phyloP scores from a whole-genome alignment of 129 eudicot genomes.

The Flaveria bidentis region DNA sequence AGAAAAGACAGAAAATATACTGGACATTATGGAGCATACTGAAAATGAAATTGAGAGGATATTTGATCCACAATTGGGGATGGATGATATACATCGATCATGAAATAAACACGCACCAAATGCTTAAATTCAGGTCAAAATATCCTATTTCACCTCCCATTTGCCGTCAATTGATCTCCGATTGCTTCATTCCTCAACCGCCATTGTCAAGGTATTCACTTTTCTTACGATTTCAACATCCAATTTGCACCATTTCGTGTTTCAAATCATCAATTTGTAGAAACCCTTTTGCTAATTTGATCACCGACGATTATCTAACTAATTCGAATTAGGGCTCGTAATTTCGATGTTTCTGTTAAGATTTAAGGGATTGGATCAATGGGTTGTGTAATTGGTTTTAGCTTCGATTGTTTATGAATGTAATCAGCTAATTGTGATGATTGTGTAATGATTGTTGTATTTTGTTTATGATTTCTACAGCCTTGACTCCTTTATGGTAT shows the following conservation, averaged over 20 bases:
- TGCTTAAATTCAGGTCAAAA: slow-evolving; percentile 23
- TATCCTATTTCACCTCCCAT: slow-evolving; percentile 18
- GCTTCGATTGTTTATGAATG: not conserved
- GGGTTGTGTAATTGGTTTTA: not conserved
- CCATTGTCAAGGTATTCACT: slow-evolving; percentile 42
- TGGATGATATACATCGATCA: slow-evolving; percentile 23
- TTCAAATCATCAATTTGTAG: no score
- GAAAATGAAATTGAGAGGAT: slow-evolving; percentile 6
- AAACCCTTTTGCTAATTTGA: not conserved
- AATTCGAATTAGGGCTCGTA: not conserved
- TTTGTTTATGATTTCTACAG: slow-evolving; percentile 25
- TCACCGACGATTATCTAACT: not conserved
- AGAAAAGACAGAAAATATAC: slow-evolving; percentile 5
- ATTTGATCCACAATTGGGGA: slow-evolving; percentile 26
- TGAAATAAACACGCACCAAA: slow-evolving; percentile 1
- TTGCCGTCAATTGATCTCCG: slow-evolving; percentile 36
- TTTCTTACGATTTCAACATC: not conserved
- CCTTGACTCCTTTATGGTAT: slow-evolving; percentile 41
- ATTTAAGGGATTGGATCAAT: slow-evolving; percentile 2
- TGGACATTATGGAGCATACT: slow-evolving; percentile 4
- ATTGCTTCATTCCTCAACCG: slow-evolving; percentile 40
- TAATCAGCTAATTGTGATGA: not conserved
- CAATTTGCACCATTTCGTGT: not conserved
- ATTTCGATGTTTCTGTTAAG: not conserved
- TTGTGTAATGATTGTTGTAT: slow-evolving; percentile 8